Percentiles rank a stretch among this genome's conserved stretches.
Conservation (phyloP, 306 rosid species). For the Prosopis cineraria region DNA sequence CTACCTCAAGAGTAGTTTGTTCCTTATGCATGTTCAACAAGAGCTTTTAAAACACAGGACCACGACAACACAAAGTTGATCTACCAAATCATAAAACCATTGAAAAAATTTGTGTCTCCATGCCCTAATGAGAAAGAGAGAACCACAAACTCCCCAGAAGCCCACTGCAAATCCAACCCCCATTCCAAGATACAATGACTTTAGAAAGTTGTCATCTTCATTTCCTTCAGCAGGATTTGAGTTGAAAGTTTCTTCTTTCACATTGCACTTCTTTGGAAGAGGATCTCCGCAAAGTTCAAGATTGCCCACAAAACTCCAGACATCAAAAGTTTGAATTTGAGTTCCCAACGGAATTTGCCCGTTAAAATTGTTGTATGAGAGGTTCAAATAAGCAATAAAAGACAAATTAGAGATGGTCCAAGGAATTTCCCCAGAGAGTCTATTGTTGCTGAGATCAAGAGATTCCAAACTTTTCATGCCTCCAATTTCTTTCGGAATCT, state of each 20-base stretch:
- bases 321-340: background rate
- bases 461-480: background rate
- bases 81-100: background rate
- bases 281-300: background rate
- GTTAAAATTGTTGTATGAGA: background rate
- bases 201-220: background rate
- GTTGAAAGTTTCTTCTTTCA: background rate
- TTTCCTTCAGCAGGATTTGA: background rate
- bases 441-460: constrained; percentile 7
- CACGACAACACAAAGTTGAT: background rate
- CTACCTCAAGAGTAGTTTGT: background rate
- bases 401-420: background rate
- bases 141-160: background rate
- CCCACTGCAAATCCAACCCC: background rate
- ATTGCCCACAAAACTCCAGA: background rate
- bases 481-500: background rate
- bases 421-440: background rate
- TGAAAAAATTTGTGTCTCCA: background rate
- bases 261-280: background rate
- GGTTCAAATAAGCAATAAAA: background rate
- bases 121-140: background rate
- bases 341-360: background rate
- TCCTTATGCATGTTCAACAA: background rate
- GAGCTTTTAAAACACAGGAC: background rate
- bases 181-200: background rate